These are phyloP conservation scores for Pyrus hybrid DNA, from an alignment of 331 rosid genomes.

Conservation along the genomic window DNA sequence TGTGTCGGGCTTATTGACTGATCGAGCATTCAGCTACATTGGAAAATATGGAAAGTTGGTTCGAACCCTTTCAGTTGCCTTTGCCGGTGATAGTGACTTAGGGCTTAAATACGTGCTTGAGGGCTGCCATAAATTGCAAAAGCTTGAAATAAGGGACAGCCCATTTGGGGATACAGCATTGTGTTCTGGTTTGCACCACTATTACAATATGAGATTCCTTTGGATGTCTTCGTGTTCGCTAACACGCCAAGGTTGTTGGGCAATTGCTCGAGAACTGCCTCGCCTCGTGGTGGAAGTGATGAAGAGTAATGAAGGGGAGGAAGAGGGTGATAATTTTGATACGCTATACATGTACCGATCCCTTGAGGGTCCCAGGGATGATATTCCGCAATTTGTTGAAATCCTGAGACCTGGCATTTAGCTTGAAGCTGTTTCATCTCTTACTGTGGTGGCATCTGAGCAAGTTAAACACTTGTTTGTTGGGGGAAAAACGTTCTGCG, in stretches of 20 bases:
- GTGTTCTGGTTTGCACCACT: constrained; percentile 65
- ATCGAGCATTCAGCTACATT: constrained; percentile 58
- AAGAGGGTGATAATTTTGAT: constrained; percentile 28
- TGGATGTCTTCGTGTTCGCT: constrained; percentile 78
- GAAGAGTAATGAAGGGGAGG: constrained; percentile 8
- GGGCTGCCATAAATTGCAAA: constrained; percentile 74
- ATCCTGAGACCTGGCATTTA: constrained; percentile 32
- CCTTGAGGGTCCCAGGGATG: constrained; percentile 63
- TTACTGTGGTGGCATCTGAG: constrained; percentile 17
- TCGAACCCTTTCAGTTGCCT: constrained; percentile 79
- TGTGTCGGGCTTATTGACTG: constrained; percentile 77
- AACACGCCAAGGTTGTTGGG: constrained; percentile 62
- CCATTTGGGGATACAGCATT: constrained; percentile 79
- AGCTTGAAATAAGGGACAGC: constrained; percentile 84
- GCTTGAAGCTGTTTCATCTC: constrained; percentile 21
- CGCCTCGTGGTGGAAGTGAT: constrained; percentile 61
- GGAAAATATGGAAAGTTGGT: constrained; percentile 67
- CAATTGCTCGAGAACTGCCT: constrained; percentile 56
- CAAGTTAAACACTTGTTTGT: constrained; percentile 15
- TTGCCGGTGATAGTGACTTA: constrained; percentile 67
- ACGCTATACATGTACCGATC: constrained; percentile 75
- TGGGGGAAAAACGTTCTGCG: constrained; percentile 10
- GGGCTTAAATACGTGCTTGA: constrained; percentile 58
- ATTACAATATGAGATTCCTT: constrained; percentile 79
- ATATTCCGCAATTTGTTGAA: constrained; percentile 50